A percentile compares a stretch with the other conserved stretches of the same genome.
phyloP scores from a whole-genome alignment of 2,329 filamentous ascomycete genomes.

The Aureobasidium sp. region DNA sequence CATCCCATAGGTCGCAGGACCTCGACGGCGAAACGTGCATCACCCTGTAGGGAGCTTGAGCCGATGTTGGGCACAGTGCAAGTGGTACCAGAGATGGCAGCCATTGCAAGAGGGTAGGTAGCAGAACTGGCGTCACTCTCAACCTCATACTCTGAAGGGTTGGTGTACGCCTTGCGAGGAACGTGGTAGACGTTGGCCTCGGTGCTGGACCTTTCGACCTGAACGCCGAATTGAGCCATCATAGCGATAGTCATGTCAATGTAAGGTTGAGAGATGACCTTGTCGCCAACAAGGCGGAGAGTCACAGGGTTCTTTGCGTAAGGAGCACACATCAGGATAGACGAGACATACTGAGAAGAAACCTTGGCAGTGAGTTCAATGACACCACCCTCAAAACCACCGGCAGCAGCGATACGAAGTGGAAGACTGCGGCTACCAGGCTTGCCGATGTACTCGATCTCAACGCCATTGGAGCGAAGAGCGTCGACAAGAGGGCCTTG shows the following conservation, averaged over 20 bases:
- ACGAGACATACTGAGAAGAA: constrained; percentile 98
- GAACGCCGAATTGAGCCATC: constrained; percentile 88
- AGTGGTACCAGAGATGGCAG: constrained; percentile 89
- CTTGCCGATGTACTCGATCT: constrained; percentile 76
- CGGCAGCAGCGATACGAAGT: constrained; percentile 71
- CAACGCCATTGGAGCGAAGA: constrained; percentile 76
- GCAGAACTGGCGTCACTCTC: constrained; percentile 98
- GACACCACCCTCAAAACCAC: constrained; percentile 74
- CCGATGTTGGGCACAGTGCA: constrained; percentile 97
- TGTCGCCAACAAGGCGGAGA: constrained; percentile 83
- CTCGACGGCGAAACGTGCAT: constrained; percentile 87
- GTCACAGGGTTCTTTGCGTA: constrained; percentile 94
- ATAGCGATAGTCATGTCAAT: constrained; percentile 99
- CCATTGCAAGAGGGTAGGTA: constrained; percentile 89
- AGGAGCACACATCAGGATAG: constrained; percentile 90
- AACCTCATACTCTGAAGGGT: constrained; percentile 78
- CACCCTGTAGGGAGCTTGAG: constrained; percentile 82
- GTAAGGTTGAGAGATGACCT: constrained; percentile 92
- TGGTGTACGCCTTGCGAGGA: constrained; percentile 73
- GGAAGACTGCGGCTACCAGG: constrained; percentile 79
- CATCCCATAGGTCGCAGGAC: constrained; percentile 92
- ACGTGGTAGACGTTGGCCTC: constrained; percentile 93
- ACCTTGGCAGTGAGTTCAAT: constrained; percentile 92
- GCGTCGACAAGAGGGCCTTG: constrained; percentile 92
- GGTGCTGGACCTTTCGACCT: constrained; percentile 66